Evolutionary conservation across 2,329 filamentous ascomycete genomes (phyloP), one percentile per base, ranked within the genome.

Genomic region (Shiraia sp.): DNA sequence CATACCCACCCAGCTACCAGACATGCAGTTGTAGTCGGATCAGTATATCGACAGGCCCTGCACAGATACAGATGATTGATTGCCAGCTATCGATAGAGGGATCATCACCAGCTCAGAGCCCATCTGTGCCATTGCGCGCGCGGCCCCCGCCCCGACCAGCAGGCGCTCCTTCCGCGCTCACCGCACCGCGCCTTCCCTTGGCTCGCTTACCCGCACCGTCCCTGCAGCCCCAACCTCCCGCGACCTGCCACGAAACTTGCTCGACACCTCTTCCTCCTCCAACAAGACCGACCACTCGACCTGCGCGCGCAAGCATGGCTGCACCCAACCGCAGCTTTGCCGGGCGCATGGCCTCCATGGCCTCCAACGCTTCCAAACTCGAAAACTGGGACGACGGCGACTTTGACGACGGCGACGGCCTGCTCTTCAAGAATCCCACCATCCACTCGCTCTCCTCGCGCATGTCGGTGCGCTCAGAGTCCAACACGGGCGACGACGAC

Each of bases 391-490:
- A 78, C 66, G 73, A 78, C 54, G 66, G 59, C 56, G 75, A 78
- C 62, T 75, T 78, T 36, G 63, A 66, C 38, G 53, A 57, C 45
- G 42, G 40, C 49, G 65, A 75, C 47, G 73, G 87, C 82, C 87
- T 91, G 62, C 83, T 91, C 63, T 86, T 72, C 59, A 67, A 87
- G 57, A 83, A 87, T 69, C 85, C 89, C 59, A 85, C 87, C 14
- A 79, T 79, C 39, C 84, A 88, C 76, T 88, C 70, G 13, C 82
- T 87, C 41, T 96, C 91, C 1, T 95, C 88, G 44, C 86, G 88
- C 56, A 82, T 90, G 59, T 95, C 90, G 13, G 81, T 88, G 57
- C 86, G 86, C 57, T 96, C 89, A 40, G 91, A 95, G 63, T 80
- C 90, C 52, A 80, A 81, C 41, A 77, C 71, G 47, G 87, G 84